Base-by-base conservation (phyloP, 2,329 filamentous ascomycete genomes). In the Diplocarpon mali region DNA sequence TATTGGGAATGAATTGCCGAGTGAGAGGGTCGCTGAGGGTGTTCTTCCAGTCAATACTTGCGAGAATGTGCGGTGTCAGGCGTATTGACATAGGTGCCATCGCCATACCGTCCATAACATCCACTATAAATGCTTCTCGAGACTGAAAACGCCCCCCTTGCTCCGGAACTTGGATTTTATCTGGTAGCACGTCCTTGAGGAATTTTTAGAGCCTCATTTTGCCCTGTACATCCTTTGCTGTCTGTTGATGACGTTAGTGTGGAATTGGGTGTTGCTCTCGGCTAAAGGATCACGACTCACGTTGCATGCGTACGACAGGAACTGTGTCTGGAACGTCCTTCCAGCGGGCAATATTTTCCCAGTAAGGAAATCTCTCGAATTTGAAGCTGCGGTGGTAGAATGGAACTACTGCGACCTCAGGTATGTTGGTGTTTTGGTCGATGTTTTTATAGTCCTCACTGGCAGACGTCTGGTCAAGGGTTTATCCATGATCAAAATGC, bases 31-130 rank as follows among this genome's bases (percentile, higher is more conserved):
- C 76, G 38, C 73, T 67, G 1, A 76, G 64, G 5, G 77, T 74
- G 46, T 76, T 67, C 1, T 58, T 55, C 78, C 78, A 82, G 54
- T 82, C 64, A 44, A 79, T 70, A 2, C 69, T 67, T 48, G 73
- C 75, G 27, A 81, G 59, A 4, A 78, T 65, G 49, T 82, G 75
- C 1, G 78, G 78, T 29, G 74, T 78, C 45, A 80, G 61, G 9
- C 76, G 67, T 32, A 79, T 67, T 0, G 75, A 67, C 78, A 82
- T 81, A 2, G 76, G 71, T 1, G 76, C 71, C 5, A 64, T 56
- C 15, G 63, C 65, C 42, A 80, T 67, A 10, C 75, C 78, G 13
- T 64, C 62, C 20, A 67, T 55, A 3, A 78, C 67, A 57, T 81
- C 75, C 2, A 62, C 53, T 38, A 78, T 68, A 45, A 80, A 74